Evolutionary conservation across 2,329 filamentous ascomycete species (phyloP), one percentile per base, ranked within the genome.

Genomic region (Curvularia sp.): DNA sequence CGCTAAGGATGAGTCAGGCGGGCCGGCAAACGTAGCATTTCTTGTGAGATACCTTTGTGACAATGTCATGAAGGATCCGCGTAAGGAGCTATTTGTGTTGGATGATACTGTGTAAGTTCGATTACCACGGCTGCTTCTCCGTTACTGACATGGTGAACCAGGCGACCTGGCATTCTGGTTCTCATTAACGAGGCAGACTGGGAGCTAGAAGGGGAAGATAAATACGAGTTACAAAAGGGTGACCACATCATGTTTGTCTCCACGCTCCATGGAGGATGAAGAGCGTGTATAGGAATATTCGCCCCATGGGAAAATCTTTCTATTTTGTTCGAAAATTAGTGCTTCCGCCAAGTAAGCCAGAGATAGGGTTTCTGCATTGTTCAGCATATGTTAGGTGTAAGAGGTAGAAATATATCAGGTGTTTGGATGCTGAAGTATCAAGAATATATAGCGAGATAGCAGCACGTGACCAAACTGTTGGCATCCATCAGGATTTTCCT

Each of bases 111-210:
- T 36, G 4, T 36, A 36, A n/a, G n/a, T 36, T 18, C 13, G 13
- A 36, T 36, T 36, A 36, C 34, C 13, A 36, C 34, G n/a, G 34
- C 21, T 10, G 1, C 34, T 8, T 25, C 13, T 4, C 12, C 3
- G 25, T 27, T 38, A 10, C 69, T 74, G 50, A 70, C 65, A 60
- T 67, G 9, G 1, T 50, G 7, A 21, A n/a, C 23, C 55, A 98
- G 94, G 60, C 93, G 95, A 52, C 95, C 95, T 5, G 95, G 95
- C 3, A 97, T 99, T 76, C 86, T 99, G 43, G 94, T 97, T 25
- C 84, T 99, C 56, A 96, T 99, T 78, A 99, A 99, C 75, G 95
- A 99, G 70, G 92, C 93, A 27, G 95, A 99, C 77, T 99, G 95
- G 95, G 95, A 98, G 78, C 86, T 99, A 12, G 95, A 98, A 79